These are phyloP conservation scores for Phaffomyces antillensis DNA, from an alignment of 805 yeast species.

Conservation along the genomic window DNA sequence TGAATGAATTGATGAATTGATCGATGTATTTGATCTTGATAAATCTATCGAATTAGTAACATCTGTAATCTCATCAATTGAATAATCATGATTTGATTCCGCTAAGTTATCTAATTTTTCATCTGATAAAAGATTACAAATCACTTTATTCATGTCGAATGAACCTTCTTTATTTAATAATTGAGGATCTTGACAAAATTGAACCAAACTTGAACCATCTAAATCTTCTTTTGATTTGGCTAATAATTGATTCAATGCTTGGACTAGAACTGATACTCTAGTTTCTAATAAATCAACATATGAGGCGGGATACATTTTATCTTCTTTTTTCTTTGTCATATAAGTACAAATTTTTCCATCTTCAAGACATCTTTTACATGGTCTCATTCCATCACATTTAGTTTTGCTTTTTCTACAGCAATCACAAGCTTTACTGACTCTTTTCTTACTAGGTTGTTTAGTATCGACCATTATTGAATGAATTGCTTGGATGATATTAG, in stretches of 20 bases:
- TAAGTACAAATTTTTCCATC: conserved; percentile 54
- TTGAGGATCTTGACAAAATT: conserved; percentile 14
- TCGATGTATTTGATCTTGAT: not conserved
- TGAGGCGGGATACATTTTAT: conserved; percentile 36
- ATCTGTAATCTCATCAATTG: conserved; percentile 20
- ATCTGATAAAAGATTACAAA: conserved; percentile 14
- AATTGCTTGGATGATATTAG: conserved; percentile 1
- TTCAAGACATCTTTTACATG: conserved; percentile 42
- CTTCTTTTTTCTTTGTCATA: conserved; percentile 44
- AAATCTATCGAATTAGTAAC: conserved; percentile 6
- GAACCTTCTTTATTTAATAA: conserved; percentile 16
- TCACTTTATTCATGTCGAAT: conserved; percentile 23
- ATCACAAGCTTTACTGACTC: conserved; percentile 39
- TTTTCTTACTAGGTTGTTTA: conserved; percentile 16
- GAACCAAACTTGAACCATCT: conserved; percentile 5
- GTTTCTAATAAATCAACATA: conserved; percentile 46
- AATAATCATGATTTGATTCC: conserved; percentile 16
- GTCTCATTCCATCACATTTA: conserved; percentile 40
- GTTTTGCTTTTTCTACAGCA: conserved; percentile 38
- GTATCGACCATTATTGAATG: not conserved
- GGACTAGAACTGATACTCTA: conserved; percentile 40
- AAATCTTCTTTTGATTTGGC: conserved; percentile 12
- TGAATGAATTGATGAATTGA: not conserved
- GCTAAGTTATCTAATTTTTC: conserved; percentile 21
- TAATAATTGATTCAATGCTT: conserved; percentile 27